Conservation (phyloP, 2,329 filamentous ascomycete genomes). For the Colletotrichum limetticola region DNA sequence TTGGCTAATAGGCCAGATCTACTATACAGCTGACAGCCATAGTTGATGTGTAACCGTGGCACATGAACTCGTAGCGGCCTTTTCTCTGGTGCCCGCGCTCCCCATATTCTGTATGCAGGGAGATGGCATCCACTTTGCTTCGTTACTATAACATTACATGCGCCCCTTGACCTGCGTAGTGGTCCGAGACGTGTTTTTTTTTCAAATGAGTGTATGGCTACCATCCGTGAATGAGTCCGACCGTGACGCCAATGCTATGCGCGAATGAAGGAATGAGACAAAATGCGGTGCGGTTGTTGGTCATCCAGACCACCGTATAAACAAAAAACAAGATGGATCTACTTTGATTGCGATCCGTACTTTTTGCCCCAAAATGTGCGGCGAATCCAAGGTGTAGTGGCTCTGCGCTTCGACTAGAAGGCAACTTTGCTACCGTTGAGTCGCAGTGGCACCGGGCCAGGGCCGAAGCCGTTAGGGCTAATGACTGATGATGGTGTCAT, state of each 20-base stretch:
- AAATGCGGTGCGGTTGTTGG: conserved; percentile 14
- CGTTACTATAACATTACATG: conserved; percentile 29
- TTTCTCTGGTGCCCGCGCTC: not conserved
- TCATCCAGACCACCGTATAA: conserved; percentile 16
- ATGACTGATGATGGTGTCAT: conserved; percentile 45
- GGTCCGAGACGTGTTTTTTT: conserved; percentile 5
- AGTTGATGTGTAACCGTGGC: conserved; percentile 14
- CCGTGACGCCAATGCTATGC: conserved; percentile 35
- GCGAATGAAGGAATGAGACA: conserved; percentile 19
- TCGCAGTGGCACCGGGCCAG: conserved; percentile 40
- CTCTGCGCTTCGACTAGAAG: conserved; percentile 43
- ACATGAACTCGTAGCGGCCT: conserved; percentile 18
- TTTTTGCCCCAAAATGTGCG: conserved; percentile 26
- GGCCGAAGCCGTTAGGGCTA: conserved; percentile 43
- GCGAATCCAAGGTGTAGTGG: conserved; percentile 32
- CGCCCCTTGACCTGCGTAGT: conserved; percentile 9
- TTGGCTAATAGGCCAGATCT: conserved; percentile 19
- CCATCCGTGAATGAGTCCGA: conserved; percentile 23
- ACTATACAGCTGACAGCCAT: conserved; percentile 21
- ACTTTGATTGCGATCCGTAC: conserved; percentile 2
- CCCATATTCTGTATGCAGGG: conserved; percentile 24
- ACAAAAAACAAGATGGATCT: not conserved
- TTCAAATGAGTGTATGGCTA: conserved; percentile 33
- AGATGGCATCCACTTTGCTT: conserved; percentile 24
- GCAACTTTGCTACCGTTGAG: conserved; percentile 52